Base-by-base conservation (phyloP, 1,284 basidiomycete species). In the Neonothopanus nambi region DNA sequence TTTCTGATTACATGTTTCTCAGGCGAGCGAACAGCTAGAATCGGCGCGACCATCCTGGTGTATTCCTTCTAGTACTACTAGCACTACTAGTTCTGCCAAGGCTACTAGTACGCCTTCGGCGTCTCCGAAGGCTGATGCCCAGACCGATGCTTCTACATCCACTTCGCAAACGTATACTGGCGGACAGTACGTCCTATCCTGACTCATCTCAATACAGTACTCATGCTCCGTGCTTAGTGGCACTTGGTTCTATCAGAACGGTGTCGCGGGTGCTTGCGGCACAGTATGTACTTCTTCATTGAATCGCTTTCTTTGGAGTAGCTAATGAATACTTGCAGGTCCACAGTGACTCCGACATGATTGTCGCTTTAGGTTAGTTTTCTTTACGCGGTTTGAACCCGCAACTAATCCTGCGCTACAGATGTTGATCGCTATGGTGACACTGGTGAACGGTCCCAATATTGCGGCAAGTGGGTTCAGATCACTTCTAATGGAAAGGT, bases 201-300 rank as follows among this genome's bases (percentile, higher is more conserved):
- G 40, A 26, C 13, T 28, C 28, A 7, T 12, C 15, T 28, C 44
- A 41, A 26, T 41, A 44, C 24, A 13, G 49, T 21, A n/a, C 46
- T 56, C 18, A 20, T 43, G 38, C 24, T 38, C 38, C 51, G 6
- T 26, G 54, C 33, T 5, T 54, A 84, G 82, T 59, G 89, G 82
- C 23, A 92, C 90, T 21, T 92, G 70, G 72, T 91, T 78, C 77
- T 79, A 74, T 67, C 91, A 93, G 74, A 71, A 78, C 46, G 86
- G 85, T 39, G 68, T 70, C 48, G 73, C 84, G 4, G 91, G 91
- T 56, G 89, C 90, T 7, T 95, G 92, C 67, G 92, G 93, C 46
- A 68, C 40, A 20, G 65, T 53, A 48, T 5, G 52, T 53, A 21
- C 15, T 28, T 30, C 17, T n/a, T n/a, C 17, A 9, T 20, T 26